Evolutionary conservation across 2,329 filamentous ascomycete genomes (phyloP).

Genomic region (Botrytis medusae): DNA sequence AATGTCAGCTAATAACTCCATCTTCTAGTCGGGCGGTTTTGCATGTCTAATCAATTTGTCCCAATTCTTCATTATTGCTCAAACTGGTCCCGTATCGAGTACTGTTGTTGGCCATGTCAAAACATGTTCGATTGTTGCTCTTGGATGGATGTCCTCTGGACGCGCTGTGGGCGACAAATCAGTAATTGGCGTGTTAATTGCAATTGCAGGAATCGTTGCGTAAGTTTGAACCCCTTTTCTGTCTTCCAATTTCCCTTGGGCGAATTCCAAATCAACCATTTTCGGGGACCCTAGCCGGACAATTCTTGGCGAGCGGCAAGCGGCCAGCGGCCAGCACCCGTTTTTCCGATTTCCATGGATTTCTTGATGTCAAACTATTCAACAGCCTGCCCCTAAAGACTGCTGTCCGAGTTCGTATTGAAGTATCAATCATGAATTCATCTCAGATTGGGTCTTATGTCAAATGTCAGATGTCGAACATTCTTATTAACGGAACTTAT

Average conservation of each 20-base stretch:
- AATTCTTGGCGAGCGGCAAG: constrained; percentile 4
- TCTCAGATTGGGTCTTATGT: not conserved
- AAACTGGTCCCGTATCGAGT: constrained; percentile 62
- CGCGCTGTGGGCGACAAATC: constrained; percentile 57
- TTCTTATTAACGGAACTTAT: not conserved
- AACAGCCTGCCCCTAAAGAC: not conserved
- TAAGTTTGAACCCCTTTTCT: constrained; percentile 41
- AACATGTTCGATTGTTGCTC: constrained; percentile 63
- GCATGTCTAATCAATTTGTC: constrained; percentile 66
- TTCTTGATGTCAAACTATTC: not conserved
- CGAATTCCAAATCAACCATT: not conserved
- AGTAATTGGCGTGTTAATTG: constrained; percentile 54
- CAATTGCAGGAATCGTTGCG: constrained; percentile 57
- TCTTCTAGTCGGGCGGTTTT: constrained; percentile 57
- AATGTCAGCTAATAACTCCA: constrained; percentile 26
- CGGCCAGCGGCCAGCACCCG: not conserved
- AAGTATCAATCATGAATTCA: not conserved
- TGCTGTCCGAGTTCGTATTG: not conserved
- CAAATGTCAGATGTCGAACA: not conserved
- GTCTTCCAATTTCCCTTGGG: not conserved
- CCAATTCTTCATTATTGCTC: constrained; percentile 62
- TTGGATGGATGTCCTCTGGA: constrained; percentile 60
- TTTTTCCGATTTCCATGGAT: not conserved
- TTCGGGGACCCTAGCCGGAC: not conserved
- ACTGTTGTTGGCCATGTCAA: constrained; percentile 67